Base-by-base conservation (phyloP, 441 rosid genomes). In the Macaranga tanarius region DNA sequence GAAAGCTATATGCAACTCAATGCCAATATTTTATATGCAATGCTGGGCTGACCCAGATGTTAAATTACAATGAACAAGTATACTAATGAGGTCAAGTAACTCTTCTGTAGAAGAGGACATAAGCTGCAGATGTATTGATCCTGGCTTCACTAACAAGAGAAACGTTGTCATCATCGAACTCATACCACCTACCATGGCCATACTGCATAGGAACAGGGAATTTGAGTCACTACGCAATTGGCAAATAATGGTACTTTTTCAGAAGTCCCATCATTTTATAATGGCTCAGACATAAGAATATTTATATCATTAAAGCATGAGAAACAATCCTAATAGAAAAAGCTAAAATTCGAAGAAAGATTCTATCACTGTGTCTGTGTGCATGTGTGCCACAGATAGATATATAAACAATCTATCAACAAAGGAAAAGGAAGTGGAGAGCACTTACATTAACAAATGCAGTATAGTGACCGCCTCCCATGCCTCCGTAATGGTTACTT, bases 61-160 rank as follows among this genome's bases (percentile, higher is more conserved):
- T 42, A 28, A 31, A 44, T 31, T 25, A 16, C 13, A 44, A 45
- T 1, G 10, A 42, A 44, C 12, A 31, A 31, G 4, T 52, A 0
- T 19, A 9, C 8, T 7, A 44, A 19, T 28, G n/a, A 23, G 8
- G 5, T 78, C 50, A 79, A 22, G 55, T 81, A 68, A 91, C 83
- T 79, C 99, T 91, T 85, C 88, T 85, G 82, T 91, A 91, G 88
- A 92, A 95, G 51, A 95, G 89, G 76, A 92, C 97, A 76, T 92
- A 95, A 22, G 98, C 99, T 62, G 99, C 97, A 0, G 93, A 83
- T 68, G 93, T 86, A 81, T 85, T 95, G 71, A 95, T 90, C 81
- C 87, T 88, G 74, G 90, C 95, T 79, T 77, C 82, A 76, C 80
- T 65, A 62, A 89, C 85, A 12, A 84, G 81, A 73, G 67, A 68